These are phyloP conservation scores for Sisymbrium altissimum DNA, from an alignment of 345 rosid genomes.

Conservation along the genomic window DNA sequence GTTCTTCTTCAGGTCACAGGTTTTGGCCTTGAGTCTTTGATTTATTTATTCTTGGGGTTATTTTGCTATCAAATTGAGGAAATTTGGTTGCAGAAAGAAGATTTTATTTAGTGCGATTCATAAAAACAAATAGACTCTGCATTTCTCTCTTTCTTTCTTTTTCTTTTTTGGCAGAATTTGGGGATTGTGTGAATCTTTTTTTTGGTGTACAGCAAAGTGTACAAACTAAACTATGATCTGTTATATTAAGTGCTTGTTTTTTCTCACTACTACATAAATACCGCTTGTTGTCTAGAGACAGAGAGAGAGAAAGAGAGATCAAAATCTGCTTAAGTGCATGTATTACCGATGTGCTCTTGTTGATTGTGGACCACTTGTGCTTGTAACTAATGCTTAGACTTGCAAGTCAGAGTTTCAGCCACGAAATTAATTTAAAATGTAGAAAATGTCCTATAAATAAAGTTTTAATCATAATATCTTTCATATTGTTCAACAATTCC, in stretches of 20 bases:
- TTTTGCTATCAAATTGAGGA: slow-evolving; percentile 27
- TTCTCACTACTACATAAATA: neutral
- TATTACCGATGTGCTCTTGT: neutral
- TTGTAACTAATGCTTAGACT: neutral
- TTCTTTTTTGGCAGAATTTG: slow-evolving; percentile 8
- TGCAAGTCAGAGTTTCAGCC: no score
- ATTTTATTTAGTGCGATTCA: slow-evolving; percentile 3
- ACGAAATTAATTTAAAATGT: no score
- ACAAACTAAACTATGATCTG: neutral
- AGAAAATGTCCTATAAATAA: no score
- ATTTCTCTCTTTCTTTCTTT: neutral
- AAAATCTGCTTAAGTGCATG: neutral
- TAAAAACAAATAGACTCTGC: neutral
- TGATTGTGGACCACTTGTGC: neutral
- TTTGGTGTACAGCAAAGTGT: slow-evolving; percentile 21
- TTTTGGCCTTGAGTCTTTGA: slow-evolving; percentile 35
- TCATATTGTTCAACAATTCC: no score
- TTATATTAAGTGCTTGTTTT: neutral
- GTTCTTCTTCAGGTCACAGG: slow-evolving; percentile 28
- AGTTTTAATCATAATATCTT: no score
- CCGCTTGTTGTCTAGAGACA: neutral
- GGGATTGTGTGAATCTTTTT: neutral
- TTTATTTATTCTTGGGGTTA: slow-evolving; percentile 36
- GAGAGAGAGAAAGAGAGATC: neutral
- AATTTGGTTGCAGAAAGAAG: slow-evolving; percentile 25